Conservation (phyloP, 2,329 filamentous ascomycete species). For the Penicillium freii region DNA sequence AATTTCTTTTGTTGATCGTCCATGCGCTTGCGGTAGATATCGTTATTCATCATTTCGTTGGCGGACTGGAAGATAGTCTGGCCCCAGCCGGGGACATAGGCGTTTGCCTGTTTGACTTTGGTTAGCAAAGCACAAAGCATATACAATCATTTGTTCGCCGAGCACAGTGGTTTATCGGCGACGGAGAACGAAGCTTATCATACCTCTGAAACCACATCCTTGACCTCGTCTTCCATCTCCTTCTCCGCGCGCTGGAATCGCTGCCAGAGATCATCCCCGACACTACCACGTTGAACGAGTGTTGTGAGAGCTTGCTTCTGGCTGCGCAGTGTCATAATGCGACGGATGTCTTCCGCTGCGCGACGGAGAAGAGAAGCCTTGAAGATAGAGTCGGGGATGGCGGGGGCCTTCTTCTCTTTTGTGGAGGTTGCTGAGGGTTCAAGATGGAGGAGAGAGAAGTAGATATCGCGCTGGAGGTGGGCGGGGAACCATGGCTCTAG, state of each 20-base stretch:
- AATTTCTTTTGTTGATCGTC: slow-evolving; percentile 71
- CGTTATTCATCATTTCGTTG: slow-evolving; percentile 91
- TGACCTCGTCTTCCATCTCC: slow-evolving; percentile 94
- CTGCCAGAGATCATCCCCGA: slow-evolving; percentile 95
- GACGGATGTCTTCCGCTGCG: slow-evolving; percentile 87
- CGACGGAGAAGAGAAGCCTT: slow-evolving; percentile 85
- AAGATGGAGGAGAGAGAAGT: slow-evolving; percentile 86
- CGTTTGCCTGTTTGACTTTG: slow-evolving; percentile 70
- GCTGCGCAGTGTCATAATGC: slow-evolving; percentile 82
- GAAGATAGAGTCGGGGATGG: slow-evolving; percentile 78
- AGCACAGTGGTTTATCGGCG: background rate
- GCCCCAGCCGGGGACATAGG: slow-evolving; percentile 83
- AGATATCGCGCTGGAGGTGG: slow-evolving; percentile 90
- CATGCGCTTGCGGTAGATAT: slow-evolving; percentile 69
- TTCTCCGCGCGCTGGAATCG: slow-evolving; percentile 88
- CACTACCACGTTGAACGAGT: slow-evolving; percentile 82
- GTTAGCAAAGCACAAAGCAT: slow-evolving; percentile 19
- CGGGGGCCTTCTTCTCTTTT: slow-evolving; percentile 63
- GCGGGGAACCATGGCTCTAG: slow-evolving; percentile 92
- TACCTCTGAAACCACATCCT: slow-evolving; percentile 91
- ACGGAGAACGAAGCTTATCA: slow-evolving; percentile 24
- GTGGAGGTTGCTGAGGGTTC: slow-evolving; percentile 51
- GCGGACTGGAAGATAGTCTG: slow-evolving; percentile 95
- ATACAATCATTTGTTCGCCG: background rate
- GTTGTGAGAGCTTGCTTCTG: slow-evolving; percentile 84